phyloP scores from a whole-genome alignment of 768 basidiomycete genomes.

The Glaciozyma martinii region DNA sequence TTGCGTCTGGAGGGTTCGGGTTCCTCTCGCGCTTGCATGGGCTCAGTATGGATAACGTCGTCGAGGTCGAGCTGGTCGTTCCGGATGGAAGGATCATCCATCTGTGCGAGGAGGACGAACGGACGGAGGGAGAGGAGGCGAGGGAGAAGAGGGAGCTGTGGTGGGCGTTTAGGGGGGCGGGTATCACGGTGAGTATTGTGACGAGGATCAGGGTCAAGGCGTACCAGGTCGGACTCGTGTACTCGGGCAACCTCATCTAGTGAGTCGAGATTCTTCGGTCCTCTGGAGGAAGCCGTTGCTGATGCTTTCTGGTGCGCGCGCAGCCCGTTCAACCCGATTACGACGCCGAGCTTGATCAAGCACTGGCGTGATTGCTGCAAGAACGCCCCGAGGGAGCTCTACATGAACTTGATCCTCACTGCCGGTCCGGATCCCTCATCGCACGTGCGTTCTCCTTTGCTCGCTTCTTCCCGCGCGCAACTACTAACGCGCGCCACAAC shows the following conservation, averaged over 20 bases:
- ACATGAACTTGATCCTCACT: slow-evolving; percentile 81
- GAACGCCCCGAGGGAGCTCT: slow-evolving; percentile 73
- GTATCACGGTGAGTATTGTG: slow-evolving; percentile 70
- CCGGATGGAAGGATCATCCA: slow-evolving; percentile 79
- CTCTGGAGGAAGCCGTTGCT: neutral
- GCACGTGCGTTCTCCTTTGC: slow-evolving; percentile 3
- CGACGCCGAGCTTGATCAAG: slow-evolving; percentile 75
- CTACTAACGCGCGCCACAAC: slow-evolving; percentile 47
- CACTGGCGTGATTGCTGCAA: slow-evolving; percentile 92
- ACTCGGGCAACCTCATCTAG: slow-evolving; percentile 89
- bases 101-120: slow-evolving; percentile 51
- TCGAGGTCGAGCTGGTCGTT: slow-evolving; percentile 85
- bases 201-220: slow-evolving; percentile 85
- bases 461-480: neutral
- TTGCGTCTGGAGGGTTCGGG: slow-evolving; percentile 66
- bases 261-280: slow-evolving; percentile 41
- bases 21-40: slow-evolving; percentile 75
- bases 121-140: slow-evolving; percentile 53
- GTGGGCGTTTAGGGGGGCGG: slow-evolving; percentile 81
- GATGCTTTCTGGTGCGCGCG: slow-evolving; percentile 14
- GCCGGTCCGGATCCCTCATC: slow-evolving; percentile 54
- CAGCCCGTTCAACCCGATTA: slow-evolving; percentile 79
- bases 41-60: slow-evolving; percentile 77
- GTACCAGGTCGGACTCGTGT: slow-evolving; percentile 79
- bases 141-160: slow-evolving; percentile 56